phyloP scores from a whole-genome alignment of 2,329 filamentous ascomycete genomes.

The Sarocladium oryzae region DNA sequence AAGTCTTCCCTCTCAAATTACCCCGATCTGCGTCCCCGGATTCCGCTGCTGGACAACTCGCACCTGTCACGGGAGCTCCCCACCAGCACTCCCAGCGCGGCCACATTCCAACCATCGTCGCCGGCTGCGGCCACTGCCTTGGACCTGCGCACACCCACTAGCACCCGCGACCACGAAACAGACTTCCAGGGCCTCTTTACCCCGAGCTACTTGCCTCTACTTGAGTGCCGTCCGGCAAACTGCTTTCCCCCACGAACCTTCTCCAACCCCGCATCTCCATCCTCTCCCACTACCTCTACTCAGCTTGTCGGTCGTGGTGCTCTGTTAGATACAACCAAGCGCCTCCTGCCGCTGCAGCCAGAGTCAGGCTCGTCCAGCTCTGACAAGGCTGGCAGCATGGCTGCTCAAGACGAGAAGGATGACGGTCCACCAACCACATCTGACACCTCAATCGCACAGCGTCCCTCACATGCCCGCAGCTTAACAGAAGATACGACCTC shows the following conservation, averaged over 20 bases:
- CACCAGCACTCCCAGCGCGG: slow-evolving; percentile 18
- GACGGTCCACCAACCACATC: not conserved
- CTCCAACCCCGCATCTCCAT: slow-evolving; percentile 16
- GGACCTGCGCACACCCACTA: slow-evolving; percentile 16
- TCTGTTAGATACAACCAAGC: not conserved
- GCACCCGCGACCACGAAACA: slow-evolving; percentile 45
- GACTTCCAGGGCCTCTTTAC: slow-evolving; percentile 59
- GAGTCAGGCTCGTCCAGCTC: not conserved
- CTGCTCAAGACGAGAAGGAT: slow-evolving; percentile 4
- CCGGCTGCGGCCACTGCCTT: slow-evolving; percentile 20
- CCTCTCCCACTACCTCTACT: slow-evolving; percentile 12
- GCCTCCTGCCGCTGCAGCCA: not conserved
- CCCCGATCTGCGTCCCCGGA: slow-evolving; percentile 28
- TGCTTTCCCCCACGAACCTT: slow-evolving; percentile 11
- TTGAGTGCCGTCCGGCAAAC: slow-evolving; percentile 35
- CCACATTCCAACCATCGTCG: slow-evolving; percentile 25
- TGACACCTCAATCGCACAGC: slow-evolving; percentile 10
- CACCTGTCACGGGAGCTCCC: slow-evolving; percentile 10
- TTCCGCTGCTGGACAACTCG: slow-evolving; percentile 15
- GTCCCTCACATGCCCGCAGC: slow-evolving; percentile 31
- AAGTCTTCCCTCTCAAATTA: slow-evolving; percentile 35
- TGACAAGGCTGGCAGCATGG: slow-evolving; percentile 3
- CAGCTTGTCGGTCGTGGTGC: not conserved
- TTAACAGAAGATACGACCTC: slow-evolving; percentile 42
- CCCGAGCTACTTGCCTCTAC: slow-evolving; percentile 54